Base-by-base conservation (phyloP, 164 flowering plant genomes). In the Chimonanthus salicifolius region DNA sequence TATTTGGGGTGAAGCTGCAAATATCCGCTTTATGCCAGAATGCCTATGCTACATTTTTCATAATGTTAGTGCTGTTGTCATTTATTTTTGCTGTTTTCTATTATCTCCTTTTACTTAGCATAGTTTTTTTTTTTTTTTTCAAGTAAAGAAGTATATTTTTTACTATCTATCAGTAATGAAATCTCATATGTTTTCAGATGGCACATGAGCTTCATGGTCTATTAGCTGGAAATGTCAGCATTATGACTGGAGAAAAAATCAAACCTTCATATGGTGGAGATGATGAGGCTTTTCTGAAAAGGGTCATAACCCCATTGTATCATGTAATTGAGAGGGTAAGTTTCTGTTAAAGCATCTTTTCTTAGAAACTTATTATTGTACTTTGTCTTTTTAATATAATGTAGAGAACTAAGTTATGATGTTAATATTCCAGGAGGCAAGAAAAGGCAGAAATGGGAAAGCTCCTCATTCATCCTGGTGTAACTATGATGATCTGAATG, bases 1-100 rank as follows among this genome's bases (percentile, higher is more conserved):
- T 63, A 90, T 96, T 15, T 96, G 98, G 97, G 99, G 99, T 68
- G 99, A 96, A 84, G 98, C 99, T 77, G 98, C 97, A 49, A 96
- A 96, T 84, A 79, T 94, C 69, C 92, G 97, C 49, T 96, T 92
- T 80, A 92, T 96, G 97, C 99, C 99, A 74, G 99, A 94, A 83
- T 96, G 98, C 72, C 79, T 96, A 18, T 90, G 99, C 88, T 96
- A 92, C 78, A 96, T 96, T 64, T 96, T 92, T 74, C 99, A 96
- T 74, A 90, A 96, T 86, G 99, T 94, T 73, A 85, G 98, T 67
- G 45, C n/a, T 54, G 60, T 49, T 16, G 62, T 68, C 4, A 43
- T 73, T 75, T 49, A 67, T 65, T 58, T 13, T 46, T 72, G 15
- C 46, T 6, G 46, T 49, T 48, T 63, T n/a, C 2, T 47, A 20